Evolutionary conservation across 495 filamentous ascomycete species (phyloP).

Genomic region (Penicillium maclennaniae): DNA sequence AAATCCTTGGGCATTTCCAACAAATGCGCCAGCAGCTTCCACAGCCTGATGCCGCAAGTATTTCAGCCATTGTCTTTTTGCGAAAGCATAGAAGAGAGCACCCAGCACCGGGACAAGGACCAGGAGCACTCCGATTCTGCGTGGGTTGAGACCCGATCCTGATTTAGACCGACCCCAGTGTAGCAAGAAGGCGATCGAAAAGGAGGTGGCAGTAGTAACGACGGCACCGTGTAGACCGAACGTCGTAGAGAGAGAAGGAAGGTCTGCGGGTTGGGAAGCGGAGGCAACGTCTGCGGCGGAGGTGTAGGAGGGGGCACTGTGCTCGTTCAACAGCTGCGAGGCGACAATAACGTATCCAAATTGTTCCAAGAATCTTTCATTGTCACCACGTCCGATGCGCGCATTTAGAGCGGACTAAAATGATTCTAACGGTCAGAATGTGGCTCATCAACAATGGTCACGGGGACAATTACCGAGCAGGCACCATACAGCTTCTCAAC

Average conservation of each 20-base stretch:
- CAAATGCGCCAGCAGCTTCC: constrained; percentile 66
- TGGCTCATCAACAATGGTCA: neutral
- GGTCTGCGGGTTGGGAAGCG: constrained; percentile 29
- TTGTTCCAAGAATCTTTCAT: constrained; percentile 84
- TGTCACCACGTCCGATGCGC: constrained; percentile 75
- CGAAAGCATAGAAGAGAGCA: constrained; percentile 63
- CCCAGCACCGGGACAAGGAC: constrained; percentile 52
- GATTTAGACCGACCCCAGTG: constrained; percentile 55
- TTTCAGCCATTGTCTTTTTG: constrained; percentile 79
- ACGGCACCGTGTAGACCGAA: constrained; percentile 48
- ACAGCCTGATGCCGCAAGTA: constrained; percentile 76
- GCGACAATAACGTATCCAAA: constrained; percentile 95
- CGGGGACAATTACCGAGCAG: constrained; percentile 51
- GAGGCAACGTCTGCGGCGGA: constrained; percentile 41
- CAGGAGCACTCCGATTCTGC: constrained; percentile 56
- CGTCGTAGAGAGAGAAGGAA: constrained; percentile 41
- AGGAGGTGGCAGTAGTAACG: constrained; percentile 54
- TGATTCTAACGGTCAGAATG: neutral
- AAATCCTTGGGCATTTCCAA: constrained; percentile 74
- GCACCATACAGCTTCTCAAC: constrained; percentile 52
- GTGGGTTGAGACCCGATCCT: constrained; percentile 32
- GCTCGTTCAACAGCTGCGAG: constrained; percentile 81
- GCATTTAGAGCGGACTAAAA: constrained; percentile 56
- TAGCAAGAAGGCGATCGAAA: constrained; percentile 68
- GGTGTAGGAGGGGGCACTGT: constrained; percentile 46